These are phyloP conservation scores for Eimeria falciformis DNA, from an alignment of 169 alveolate species.

Conservation along the genomic window DNA sequence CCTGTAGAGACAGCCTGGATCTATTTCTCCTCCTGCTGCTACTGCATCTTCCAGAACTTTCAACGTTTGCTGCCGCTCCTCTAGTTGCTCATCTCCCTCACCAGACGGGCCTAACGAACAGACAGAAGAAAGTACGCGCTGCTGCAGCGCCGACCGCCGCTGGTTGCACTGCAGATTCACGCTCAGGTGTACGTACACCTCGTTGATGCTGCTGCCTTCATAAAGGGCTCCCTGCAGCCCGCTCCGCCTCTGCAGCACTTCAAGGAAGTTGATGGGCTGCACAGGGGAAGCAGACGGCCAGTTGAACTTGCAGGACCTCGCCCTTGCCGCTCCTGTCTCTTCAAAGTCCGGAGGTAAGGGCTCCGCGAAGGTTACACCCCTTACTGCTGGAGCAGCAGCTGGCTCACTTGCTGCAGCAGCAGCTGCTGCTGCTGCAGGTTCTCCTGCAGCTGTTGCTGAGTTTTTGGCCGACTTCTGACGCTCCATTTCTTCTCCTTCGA, in stretches of 20 bases:
- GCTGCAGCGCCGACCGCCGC: neutral
- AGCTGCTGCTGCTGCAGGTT: neutral
- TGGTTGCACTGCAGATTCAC: neutral
- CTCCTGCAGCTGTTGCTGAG: slow-evolving; percentile 33
- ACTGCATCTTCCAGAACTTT: neutral
- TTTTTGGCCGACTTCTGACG: too few relatives aligned
- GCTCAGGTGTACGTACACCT: slow-evolving; percentile 10
- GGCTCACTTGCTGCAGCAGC: neutral
- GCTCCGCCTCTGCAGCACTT: slow-evolving; percentile 10
- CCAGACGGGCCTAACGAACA: neutral
- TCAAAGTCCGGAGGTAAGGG: too few relatives aligned
- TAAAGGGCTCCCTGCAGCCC: too few relatives aligned
- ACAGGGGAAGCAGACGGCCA: neutral
- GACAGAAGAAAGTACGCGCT: neutral
- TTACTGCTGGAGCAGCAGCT: neutral
- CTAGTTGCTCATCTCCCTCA: neutral
- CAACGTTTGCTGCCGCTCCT: slow-evolving; percentile 13
- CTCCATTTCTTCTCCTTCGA: too few relatives aligned
- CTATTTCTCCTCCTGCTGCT: neutral
- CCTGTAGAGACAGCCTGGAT: slow-evolving; percentile 39
- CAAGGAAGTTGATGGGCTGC: slow-evolving; percentile 14
- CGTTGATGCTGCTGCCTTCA: slow-evolving; percentile 19
- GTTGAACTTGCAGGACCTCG: too few relatives aligned
- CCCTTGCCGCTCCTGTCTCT: too few relatives aligned
- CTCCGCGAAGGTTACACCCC: too few relatives aligned